These are phyloP conservation scores for Scutellaria galericulata DNA, from an alignment of 257 asterid species.

Conservation along the genomic window DNA sequence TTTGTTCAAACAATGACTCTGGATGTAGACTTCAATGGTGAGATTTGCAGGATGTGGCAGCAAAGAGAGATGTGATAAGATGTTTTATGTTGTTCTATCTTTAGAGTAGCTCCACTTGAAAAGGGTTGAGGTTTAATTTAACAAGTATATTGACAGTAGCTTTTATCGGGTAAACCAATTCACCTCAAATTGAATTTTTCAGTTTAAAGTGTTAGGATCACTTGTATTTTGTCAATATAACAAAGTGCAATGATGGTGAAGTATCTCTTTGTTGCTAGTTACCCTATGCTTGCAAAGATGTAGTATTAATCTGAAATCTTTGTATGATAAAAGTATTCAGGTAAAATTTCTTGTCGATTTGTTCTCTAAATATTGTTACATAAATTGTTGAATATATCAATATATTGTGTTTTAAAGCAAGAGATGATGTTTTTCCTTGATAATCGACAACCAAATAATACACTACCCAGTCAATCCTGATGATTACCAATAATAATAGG, in stretches of 20 bases:
- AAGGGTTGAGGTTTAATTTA: too few relatives aligned
- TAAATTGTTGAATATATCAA: not conserved
- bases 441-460: not conserved
- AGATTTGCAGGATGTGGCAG: too few relatives aligned
- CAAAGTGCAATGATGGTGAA: not conserved
- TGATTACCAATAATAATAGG: not conserved
- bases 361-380: not conserved
- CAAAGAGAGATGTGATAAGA: too few relatives aligned
- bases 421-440: not conserved
- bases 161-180: not conserved
- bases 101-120: too few relatives aligned
- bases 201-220: conserved; percentile 6
- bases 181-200: not conserved
- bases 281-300: not conserved
- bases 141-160: not conserved
- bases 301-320: not conserved
- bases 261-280: not conserved
- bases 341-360: not conserved
- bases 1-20: too few relatives aligned
- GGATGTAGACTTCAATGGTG: too few relatives aligned
- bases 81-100: too few relatives aligned
- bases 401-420: not conserved
- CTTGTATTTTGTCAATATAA: not conserved
- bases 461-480: not conserved
- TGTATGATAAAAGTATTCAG: not conserved